Conservation (phyloP, 495 filamentous ascomycete species). For the Aspergillus kassunensis region DNA sequence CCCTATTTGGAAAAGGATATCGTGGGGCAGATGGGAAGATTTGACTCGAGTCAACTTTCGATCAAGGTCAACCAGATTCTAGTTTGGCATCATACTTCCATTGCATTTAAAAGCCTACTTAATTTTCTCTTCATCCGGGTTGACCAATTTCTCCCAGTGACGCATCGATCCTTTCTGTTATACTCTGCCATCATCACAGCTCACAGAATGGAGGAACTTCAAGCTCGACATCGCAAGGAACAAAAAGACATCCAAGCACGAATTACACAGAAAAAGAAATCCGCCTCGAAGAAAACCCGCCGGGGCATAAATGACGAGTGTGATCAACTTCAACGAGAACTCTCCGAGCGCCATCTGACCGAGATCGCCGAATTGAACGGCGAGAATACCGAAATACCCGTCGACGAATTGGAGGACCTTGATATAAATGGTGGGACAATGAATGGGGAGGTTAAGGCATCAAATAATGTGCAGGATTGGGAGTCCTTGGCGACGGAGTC, state of each 20-base stretch:
- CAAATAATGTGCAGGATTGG: neutral
- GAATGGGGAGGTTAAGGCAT: slow-evolving; percentile 10
- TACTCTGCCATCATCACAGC: neutral
- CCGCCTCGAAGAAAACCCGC: slow-evolving; percentile 91
- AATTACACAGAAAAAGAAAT: slow-evolving; percentile 92
- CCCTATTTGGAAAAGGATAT: slow-evolving; percentile 13
- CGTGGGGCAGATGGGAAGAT: slow-evolving; percentile 2
- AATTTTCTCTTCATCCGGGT: neutral
- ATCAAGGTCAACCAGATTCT: no score
- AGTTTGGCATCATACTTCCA: no score
- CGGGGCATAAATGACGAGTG: slow-evolving; percentile 86
- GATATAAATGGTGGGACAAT: slow-evolving; percentile 23
- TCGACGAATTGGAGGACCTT: slow-evolving; percentile 29
- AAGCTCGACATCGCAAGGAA: slow-evolving; percentile 82
- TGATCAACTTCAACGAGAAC: slow-evolving; percentile 62
- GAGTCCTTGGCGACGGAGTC: slow-evolving; percentile 1
- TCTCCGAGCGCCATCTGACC: slow-evolving; percentile 61
- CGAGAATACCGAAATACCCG: slow-evolving; percentile 19
- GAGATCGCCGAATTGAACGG: slow-evolving; percentile 62
- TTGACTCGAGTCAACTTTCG: no score
- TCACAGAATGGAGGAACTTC: slow-evolving; percentile 63
- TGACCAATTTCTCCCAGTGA: no score
- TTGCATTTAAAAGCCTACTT: no score
- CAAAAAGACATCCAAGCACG: slow-evolving; percentile 76
- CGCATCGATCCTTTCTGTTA: neutral